These are phyloP conservation scores for Penicillium concentricum DNA, from an alignment of 2,329 filamentous ascomycete species.

Conservation along the genomic window DNA sequence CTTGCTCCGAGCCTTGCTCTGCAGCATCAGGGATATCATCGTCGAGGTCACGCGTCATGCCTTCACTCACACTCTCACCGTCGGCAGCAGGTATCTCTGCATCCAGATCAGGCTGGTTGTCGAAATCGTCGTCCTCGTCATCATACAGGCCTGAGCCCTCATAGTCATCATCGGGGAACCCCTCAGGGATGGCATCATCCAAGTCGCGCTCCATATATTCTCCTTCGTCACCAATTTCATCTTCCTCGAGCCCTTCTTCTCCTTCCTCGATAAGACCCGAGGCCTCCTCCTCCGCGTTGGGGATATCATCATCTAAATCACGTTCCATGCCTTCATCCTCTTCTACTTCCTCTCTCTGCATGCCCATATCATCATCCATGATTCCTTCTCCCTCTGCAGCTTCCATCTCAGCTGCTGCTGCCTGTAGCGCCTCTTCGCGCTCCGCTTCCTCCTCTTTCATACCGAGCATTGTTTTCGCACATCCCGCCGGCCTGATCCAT, in stretches of 20 bases:
- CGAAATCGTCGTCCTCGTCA: constrained; percentile 45
- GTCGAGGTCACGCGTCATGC: constrained; percentile 68
- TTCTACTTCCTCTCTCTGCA: constrained; percentile 42
- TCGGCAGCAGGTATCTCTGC: constrained; percentile 62
- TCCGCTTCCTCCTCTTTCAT: constrained; percentile 87
- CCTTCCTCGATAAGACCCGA: constrained; percentile 43
- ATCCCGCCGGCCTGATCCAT: constrained; percentile 88
- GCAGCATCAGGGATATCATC: constrained; percentile 66
- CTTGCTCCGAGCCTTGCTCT: constrained; percentile 44
- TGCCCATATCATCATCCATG: constrained; percentile 44
- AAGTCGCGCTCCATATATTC: constrained; percentile 59
- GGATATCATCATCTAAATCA: constrained; percentile 49
- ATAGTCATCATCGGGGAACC: constrained; percentile 45
- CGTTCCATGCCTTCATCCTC: constrained; percentile 42
- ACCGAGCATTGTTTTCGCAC: constrained; percentile 85
- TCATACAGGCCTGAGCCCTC: constrained; percentile 43
- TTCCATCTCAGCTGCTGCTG: constrained; percentile 71
- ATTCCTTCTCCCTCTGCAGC: constrained; percentile 47
- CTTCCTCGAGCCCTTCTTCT: constrained; percentile 49
- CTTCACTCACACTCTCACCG: constrained; percentile 52
- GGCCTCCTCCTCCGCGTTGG: constrained; percentile 42
- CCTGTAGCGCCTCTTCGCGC: constrained; percentile 78
- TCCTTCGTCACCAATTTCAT: constrained; percentile 55
- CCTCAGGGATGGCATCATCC: constrained; percentile 73
- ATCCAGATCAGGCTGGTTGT: constrained; percentile 50